phyloP scores from a whole-genome alignment of 768 basidiomycete genomes.

The Boletus sp. region DNA sequence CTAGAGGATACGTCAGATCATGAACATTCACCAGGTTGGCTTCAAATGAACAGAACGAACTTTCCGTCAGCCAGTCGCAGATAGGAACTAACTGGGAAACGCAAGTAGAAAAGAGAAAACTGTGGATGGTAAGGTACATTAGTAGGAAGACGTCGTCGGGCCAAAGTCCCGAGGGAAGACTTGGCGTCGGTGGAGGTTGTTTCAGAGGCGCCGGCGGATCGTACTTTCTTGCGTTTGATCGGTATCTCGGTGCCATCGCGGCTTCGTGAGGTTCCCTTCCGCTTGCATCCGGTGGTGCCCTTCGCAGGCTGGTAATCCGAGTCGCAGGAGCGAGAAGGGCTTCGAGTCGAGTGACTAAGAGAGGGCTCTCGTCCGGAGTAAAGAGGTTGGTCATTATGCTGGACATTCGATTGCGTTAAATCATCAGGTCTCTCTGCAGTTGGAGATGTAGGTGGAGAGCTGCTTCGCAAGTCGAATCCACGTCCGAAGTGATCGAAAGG shows the following conservation, averaged over 20 bases:
- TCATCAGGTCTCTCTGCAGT: background rate
- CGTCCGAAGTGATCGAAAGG: conserved; percentile 3
- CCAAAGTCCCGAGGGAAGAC: conserved; percentile 1
- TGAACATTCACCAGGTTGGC: background rate
- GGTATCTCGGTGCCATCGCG: conserved; percentile 9
- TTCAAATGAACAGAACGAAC: conserved; percentile 32
- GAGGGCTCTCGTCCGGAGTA: background rate
- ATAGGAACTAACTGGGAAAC: conserved; percentile 64
- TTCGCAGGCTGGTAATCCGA: conserved; percentile 18
- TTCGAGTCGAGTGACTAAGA: background rate
- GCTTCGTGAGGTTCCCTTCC: conserved; percentile 12
- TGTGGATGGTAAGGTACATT: conserved; percentile 42
- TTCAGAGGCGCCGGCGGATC: background rate
- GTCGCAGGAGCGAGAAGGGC: background rate
- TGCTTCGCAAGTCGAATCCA: conserved; percentile 3
- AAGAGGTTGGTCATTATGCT: background rate
- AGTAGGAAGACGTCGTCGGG: conserved; percentile 50
- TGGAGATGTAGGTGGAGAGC: conserved; percentile 22
- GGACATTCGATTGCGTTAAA: background rate
- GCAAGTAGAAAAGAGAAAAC: conserved; percentile 65
- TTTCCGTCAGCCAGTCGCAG: conserved; percentile 37
- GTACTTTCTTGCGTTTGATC: conserved; percentile 12
- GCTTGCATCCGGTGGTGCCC: conserved; percentile 13
- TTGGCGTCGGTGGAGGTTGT: background rate
- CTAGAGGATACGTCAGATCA: conserved; percentile 9